Evolutionary conservation across 2,329 filamentous ascomycete genomes (phyloP).

Genomic region (Anthostomella pinea): DNA sequence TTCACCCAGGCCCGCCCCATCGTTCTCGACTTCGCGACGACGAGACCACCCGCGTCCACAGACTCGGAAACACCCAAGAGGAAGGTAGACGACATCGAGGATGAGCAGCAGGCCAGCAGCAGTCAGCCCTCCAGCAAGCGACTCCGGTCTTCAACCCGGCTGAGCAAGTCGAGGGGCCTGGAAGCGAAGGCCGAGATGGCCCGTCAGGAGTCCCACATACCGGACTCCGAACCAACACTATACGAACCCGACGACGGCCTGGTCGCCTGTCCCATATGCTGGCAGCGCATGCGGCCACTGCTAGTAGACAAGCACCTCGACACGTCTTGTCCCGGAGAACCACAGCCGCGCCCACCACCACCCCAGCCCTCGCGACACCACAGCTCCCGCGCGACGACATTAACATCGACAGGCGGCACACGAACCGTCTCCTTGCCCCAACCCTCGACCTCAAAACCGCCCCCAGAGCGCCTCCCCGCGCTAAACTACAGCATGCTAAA

Average conservation of each 20-base stretch:
- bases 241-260: slow-evolving; percentile 63
- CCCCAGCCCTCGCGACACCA: slow-evolving; percentile 3
- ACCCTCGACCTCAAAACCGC: slow-evolving; percentile 14
- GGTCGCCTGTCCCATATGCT: slow-evolving; percentile 81
- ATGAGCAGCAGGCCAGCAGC: slow-evolving; percentile 24
- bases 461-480: slow-evolving; percentile 67
- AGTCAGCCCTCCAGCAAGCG: slow-evolving; percentile 42
- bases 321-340: slow-evolving; percentile 46
- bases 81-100: slow-evolving; percentile 38
- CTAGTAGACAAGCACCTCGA: slow-evolving; percentile 81
- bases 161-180: slow-evolving; percentile 42
- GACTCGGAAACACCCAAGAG: slow-evolving; percentile 46
- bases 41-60: slow-evolving; percentile 28
- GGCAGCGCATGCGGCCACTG: slow-evolving; percentile 72
- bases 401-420: slow-evolving; percentile 14
- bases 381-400: slow-evolving; percentile 11
- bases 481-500: slow-evolving; percentile 87
- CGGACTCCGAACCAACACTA: slow-evolving; percentile 14
- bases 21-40: slow-evolving; percentile 63
- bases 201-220: slow-evolving; percentile 30
- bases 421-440: slow-evolving; percentile 16
- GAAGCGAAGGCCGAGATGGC: slow-evolving; percentile 36
- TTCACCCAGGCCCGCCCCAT: slow-evolving; percentile 65
- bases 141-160: slow-evolving; percentile 50
- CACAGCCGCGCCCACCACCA: slow-evolving; percentile 29